These are phyloP conservation scores for Dittrichia graveolens DNA, from an alignment of 129 eudicot genomes.

Conservation along the genomic window DNA sequence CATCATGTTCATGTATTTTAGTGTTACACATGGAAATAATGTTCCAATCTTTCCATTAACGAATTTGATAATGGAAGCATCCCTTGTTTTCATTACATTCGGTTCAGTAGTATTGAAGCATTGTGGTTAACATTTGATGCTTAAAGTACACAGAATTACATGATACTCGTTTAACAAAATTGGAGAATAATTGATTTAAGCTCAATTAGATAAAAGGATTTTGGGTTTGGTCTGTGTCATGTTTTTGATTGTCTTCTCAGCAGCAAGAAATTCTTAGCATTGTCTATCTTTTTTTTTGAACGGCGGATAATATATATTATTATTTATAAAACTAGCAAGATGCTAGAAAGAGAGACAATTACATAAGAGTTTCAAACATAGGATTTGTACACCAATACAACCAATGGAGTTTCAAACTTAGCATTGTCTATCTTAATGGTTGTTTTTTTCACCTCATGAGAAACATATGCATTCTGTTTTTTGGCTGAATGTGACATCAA, in stretches of 20 bases:
- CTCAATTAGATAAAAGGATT: not conserved
- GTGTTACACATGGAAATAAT: too few species aligned
- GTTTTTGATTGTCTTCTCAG: not conserved
- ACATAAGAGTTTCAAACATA: too few species aligned
- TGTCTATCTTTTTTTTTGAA: too few species aligned
- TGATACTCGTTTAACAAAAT: not conserved
- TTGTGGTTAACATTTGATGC: constrained; percentile 7
- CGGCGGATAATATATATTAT: too few species aligned
- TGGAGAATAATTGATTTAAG: not conserved
- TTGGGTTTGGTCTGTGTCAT: not conserved
- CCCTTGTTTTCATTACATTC: not conserved
- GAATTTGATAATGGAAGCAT: not conserved
- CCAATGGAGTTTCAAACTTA: too few species aligned
- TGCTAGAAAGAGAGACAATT: too few species aligned
- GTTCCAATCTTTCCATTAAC: not conserved
- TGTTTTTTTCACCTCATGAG: not conserved
- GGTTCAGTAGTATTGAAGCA: not conserved
- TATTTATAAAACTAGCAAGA: too few species aligned
- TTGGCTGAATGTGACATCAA: constrained; percentile 18
- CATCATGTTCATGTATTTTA: too few species aligned
- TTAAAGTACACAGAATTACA: not conserved
- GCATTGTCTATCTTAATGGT: constrained; percentile 12
- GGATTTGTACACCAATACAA: too few species aligned
- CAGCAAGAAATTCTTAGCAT: not conserved
- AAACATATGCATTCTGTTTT: not conserved